Percentiles rank a stretch among this genome's conserved stretches.
Evolutionary conservation across 2,329 filamentous ascomycete genomes (phyloP).

Genomic region (Pseudopithomyces maydicus): DNA sequence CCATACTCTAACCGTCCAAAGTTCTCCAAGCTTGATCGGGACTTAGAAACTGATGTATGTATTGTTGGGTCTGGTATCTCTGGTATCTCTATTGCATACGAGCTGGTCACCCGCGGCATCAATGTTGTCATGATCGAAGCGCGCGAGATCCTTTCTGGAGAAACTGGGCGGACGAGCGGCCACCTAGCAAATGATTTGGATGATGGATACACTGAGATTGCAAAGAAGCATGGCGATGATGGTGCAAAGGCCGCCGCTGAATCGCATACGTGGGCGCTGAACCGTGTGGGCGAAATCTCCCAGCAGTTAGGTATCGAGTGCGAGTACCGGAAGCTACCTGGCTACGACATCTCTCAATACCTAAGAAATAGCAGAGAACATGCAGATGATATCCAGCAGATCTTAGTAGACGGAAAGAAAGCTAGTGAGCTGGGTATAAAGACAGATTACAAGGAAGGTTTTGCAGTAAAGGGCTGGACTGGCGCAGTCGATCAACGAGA

Average conservation of each 20-base stretch:
- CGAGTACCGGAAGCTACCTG: slow-evolving; percentile 59
- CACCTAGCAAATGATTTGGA: slow-evolving; percentile 62
- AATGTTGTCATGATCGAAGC: slow-evolving; percentile 60
- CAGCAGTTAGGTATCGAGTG: slow-evolving; percentile 59
- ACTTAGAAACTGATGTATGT: slow-evolving; percentile 56
- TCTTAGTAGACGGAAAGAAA: slow-evolving; percentile 54
- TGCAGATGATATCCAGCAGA: slow-evolving; percentile 51
- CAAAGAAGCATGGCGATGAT: slow-evolving; percentile 57
- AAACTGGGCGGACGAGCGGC: slow-evolving; percentile 60
- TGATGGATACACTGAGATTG: slow-evolving; percentile 58
- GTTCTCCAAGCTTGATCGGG: slow-evolving; percentile 50
- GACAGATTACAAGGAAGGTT: slow-evolving; percentile 49
- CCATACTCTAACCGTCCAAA: slow-evolving; percentile 52
- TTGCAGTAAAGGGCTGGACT: slow-evolving; percentile 59
- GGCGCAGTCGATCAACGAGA: slow-evolving; percentile 58
- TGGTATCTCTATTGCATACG: slow-evolving; percentile 58
- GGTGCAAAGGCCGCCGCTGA: slow-evolving; percentile 58
- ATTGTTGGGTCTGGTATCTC: slow-evolving; percentile 60
- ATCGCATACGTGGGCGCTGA: slow-evolving; percentile 60
- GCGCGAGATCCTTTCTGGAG: slow-evolving; percentile 59
- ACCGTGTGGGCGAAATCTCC: slow-evolving; percentile 57
- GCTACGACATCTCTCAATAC: slow-evolving; percentile 59
- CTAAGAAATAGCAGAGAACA: slow-evolving; percentile 49
- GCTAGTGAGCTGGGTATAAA: slow-evolving; percentile 53
- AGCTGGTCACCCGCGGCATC: slow-evolving; percentile 57